Evolutionary conservation across 495 filamentous ascomycete species (phyloP).

Genomic region (Daldinia vernicosa): DNA sequence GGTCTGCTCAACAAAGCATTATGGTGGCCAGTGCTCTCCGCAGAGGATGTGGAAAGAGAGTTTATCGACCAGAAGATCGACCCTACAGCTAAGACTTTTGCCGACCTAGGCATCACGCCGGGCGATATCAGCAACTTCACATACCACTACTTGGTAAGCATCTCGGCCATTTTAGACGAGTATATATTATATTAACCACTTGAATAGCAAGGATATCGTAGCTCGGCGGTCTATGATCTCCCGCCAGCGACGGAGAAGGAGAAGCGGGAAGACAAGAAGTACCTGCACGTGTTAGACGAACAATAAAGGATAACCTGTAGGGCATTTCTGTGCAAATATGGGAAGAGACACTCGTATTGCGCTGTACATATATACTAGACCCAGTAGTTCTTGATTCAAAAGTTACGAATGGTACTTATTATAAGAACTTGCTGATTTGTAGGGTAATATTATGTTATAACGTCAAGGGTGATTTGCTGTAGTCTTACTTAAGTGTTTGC

Average conservation of each 20-base stretch:
- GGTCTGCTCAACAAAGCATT: conserved; percentile 76
- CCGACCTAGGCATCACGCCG: conserved; percentile 88
- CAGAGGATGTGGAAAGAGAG: conserved; percentile 92
- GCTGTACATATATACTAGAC: conserved; percentile 58
- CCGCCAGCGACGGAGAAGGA: conserved; percentile 94
- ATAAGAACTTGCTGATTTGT: conserved; percentile 1
- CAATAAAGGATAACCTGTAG: conserved; percentile 55
- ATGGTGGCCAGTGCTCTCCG: conserved; percentile 86
- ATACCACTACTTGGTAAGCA: conserved; percentile 89
- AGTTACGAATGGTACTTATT: conserved; percentile 16
- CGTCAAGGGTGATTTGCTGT: conserved; percentile 5
- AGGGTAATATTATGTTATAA: not conserved
- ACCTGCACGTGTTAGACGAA: conserved; percentile 91
- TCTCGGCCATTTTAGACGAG: not conserved
- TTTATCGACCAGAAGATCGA: conserved; percentile 96
- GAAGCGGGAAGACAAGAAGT: conserved; percentile 94
- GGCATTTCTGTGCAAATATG: conserved; percentile 22
- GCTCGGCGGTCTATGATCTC: conserved; percentile 84
- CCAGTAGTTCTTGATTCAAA: conserved; percentile 43
- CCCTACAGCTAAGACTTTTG: conserved; percentile 90
- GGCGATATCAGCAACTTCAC: conserved; percentile 82
- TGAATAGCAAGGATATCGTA: conserved; percentile 81
- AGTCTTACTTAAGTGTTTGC: conserved; percentile 11
- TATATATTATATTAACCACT: conserved; percentile 39
- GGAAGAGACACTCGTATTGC: conserved; percentile 36